Evolutionary conservation across 176 grass and related monocot genomes (phyloP), one percentile per base, ranked within the genome.

Genomic region (Bothriochloa decipiens): DNA sequence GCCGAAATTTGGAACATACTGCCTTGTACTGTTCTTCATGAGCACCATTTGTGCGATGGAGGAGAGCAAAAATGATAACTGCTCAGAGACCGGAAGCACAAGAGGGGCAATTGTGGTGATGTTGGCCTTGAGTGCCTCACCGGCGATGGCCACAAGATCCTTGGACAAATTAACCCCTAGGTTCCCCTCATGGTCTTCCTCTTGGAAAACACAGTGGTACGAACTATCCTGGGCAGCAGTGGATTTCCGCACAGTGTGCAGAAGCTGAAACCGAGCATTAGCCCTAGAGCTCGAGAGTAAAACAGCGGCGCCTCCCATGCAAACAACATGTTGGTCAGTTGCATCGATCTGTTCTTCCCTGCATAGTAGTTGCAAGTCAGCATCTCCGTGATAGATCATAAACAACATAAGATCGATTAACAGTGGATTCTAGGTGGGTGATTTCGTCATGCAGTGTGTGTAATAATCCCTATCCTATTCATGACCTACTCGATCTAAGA

Each of bases 181-280:
- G 67, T 46, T 61, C 14, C 86, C 86, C 22, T 78, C 72, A 22
- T 23, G 63, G 80, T 88, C 86, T 64, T 88, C 80, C 27, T 83
- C 74, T 25, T 68, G 63, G 22, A 26, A 69, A 35, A 58, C 86
- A 11, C 36, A 84, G 2, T 16, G 47, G 86, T 88, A 88, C 2
- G 72, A 14, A 0, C 40, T 47, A 37, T 88, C 86, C 6, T 83
- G 49, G 11, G 42, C 16, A 3, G 68, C 33, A 0, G 81, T 84
- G 42, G 62, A 20, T 53, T 58, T 52, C 28, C 46, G 20, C 12
- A 45, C 45, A 17, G 58, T 45, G 4, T 72, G 60, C 67, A 16
- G 36, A 8, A 82, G 41, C 20, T 23, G 7, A 26, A 65, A 43
- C 0, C 74, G 22, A 10, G 61, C 81, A 17, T 42, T 72, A 26